These are phyloP conservation scores for Dysphania ambrosioides DNA, from an alignment of 148 eudicot species.

Conservation along the genomic window DNA sequence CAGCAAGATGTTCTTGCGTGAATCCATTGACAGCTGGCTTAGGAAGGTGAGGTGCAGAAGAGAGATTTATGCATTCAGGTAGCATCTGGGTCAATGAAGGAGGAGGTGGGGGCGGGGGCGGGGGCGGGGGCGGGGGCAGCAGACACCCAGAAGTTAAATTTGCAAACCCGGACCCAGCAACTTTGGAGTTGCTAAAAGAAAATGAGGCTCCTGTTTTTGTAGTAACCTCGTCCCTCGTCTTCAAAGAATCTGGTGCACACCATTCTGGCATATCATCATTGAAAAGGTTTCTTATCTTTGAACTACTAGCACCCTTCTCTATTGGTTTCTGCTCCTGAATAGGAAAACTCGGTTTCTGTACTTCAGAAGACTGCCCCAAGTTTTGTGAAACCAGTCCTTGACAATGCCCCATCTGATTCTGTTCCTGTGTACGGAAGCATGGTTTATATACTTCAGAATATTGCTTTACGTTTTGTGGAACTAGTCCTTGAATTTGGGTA, in stretches of 20 bases:
- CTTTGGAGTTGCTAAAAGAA: slow-evolving; percentile 17
- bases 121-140: slow-evolving; percentile 29
- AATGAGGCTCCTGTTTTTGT: slow-evolving; percentile 25
- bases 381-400: slow-evolving; percentile 22
- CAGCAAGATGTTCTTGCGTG: not conserved
- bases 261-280: slow-evolving; percentile 90
- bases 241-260: slow-evolving; percentile 51
- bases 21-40: not conserved
- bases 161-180: slow-evolving; percentile 17
- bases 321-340: slow-evolving; percentile 20
- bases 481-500: slow-evolving; percentile 17
- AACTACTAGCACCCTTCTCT: not conserved
- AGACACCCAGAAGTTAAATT: slow-evolving; percentile 33
- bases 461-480: not conserved
- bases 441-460: slow-evolving; percentile 19
- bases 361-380: slow-evolving; percentile 19
- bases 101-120: slow-evolving; percentile 9
- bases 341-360: slow-evolving; percentile 18
- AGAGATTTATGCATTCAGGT: too few species aligned
- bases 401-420: slow-evolving; percentile 14
- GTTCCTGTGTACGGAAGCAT: slow-evolving; percentile 17
- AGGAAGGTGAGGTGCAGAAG: not conserved
- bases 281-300: slow-evolving; percentile 32
- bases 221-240: slow-evolving; percentile 21
- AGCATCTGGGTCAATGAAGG: slow-evolving; percentile 9